Percentiles rank a stretch among this genome's conserved stretches.
These are phyloP conservation scores for Boechera stricta DNA, from an alignment of 345 rosid genomes.

Conservation along the genomic window DNA sequence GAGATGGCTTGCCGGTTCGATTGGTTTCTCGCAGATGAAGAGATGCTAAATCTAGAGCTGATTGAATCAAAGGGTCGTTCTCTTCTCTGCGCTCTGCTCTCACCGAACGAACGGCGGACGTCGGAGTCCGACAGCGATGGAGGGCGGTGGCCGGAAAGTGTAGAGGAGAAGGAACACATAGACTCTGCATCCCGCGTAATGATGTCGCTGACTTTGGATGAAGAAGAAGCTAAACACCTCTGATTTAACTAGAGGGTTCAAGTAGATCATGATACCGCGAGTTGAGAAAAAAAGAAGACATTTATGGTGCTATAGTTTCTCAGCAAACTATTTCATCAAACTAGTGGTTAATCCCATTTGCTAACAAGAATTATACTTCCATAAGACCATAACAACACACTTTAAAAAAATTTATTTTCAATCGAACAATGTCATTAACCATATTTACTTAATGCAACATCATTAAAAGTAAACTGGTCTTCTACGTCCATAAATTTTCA, in stretches of 20 bases:
- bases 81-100: conserved; percentile 39
- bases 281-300: too few species aligned
- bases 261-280: too few species aligned
- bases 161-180: conserved; percentile 34
- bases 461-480: too few species aligned
- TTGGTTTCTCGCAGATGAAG: conserved; percentile 84
- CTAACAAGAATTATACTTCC: too few species aligned
- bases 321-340: too few species aligned
- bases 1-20: conserved; percentile 54
- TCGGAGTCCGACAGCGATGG: background rate
- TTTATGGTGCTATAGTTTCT: too few species aligned
- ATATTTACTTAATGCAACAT: too few species aligned
- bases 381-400: too few species aligned
- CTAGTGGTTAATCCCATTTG: too few species aligned
- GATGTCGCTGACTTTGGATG: conserved; percentile 20
- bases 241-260: conserved; percentile 7
- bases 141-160: conserved; percentile 33
- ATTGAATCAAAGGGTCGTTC: conserved; percentile 61
- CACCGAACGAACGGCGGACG: background rate
- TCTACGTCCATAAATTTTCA: too few species aligned
- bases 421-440: too few species aligned
- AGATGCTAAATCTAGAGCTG: conserved; percentile 68
- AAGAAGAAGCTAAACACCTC: conserved; percentile 22
- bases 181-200: conserved; percentile 37
- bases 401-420: too few species aligned